Conservation (phyloP, 2,329 filamentous ascomycete species). For the Sphaceloma murrayae region DNA sequence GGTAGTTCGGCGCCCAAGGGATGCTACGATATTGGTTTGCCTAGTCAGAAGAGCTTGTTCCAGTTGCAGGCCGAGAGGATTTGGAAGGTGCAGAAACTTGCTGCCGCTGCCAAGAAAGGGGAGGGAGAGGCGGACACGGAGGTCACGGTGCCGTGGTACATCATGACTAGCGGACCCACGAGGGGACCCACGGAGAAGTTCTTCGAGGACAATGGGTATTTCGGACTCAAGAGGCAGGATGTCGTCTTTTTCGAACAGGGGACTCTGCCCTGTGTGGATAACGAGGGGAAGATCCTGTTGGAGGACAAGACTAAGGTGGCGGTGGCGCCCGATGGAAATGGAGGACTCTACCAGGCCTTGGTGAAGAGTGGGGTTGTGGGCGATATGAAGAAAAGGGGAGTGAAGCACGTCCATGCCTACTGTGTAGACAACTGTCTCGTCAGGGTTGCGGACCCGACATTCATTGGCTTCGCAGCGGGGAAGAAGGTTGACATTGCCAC, state of each 20-base stretch:
- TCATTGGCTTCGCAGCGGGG: constrained; percentile 84
- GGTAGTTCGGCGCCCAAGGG: constrained; percentile 95
- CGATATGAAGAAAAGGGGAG: constrained; percentile 80
- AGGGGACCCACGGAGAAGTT: constrained; percentile 85
- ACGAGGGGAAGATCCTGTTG: constrained; percentile 92
- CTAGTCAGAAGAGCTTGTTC: constrained; percentile 89
- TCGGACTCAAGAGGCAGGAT: constrained; percentile 77
- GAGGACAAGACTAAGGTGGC: constrained; percentile 85
- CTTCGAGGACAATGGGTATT: constrained; percentile 83
- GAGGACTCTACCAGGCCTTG: constrained; percentile 89
- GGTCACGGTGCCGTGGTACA: constrained; percentile 85
- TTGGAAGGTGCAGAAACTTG: constrained; percentile 71
- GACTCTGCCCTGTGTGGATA: constrained; percentile 90
- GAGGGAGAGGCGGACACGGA: too few relatives aligned
- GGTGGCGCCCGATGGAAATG: constrained; percentile 93
- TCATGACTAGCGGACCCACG: constrained; percentile 97
- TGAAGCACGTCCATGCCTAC: constrained; percentile 94
- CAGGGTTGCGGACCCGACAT: constrained; percentile 91
- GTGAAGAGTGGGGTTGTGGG: constrained; percentile 68
- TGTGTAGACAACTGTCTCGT: constrained; percentile 99
- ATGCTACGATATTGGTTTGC: constrained; percentile 91
- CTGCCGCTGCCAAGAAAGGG: too few relatives aligned
- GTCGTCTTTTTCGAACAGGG: constrained; percentile 94
- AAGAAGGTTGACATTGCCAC: constrained; percentile 92
- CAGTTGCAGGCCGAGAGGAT: constrained; percentile 96